Base-by-base conservation (phyloP, 2,329 filamentous ascomycete species). In the Penicillium sp. region DNA sequence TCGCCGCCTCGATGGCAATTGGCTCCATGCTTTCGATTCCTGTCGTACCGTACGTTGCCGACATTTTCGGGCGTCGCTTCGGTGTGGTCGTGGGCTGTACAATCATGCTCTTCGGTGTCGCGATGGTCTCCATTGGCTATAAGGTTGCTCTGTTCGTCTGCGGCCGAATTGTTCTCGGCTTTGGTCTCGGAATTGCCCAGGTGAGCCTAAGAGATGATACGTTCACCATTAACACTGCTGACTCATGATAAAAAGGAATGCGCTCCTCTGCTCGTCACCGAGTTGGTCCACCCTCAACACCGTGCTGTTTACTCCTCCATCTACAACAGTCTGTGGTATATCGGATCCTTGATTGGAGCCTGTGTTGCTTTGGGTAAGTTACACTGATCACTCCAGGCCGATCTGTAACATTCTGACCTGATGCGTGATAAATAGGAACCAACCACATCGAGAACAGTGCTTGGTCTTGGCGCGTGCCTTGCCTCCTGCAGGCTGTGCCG, bases 401-500 rank as follows among this genome's bases (percentile, higher is more conserved):
- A 26, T 74, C 39, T 46, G 61, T 12, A 9, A 33, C 18, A 6
- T 24, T 38, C 70, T 54, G 60, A 45, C 33, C 33, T 38, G 25
- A 18, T 25, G 35, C n/a, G n/a, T 29, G 9, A 29, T n/a, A 9
- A 43, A 33, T 12, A 43, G 40, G 40, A 43, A 43, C 40, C 4
- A 43, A 43, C 29, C 40, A 43, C 40, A 43, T 43, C 7, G 5
- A 13, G 3, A 13, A 13, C 40, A 43, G 51, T 36, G 53, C 72
- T 52, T 74, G 67, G 59, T 64, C 72, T 3, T 83, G 81, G 80
- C 70, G 81, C 4, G 83, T 85, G 47, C 81, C 80, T 0, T 76
- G 84, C 45, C 79, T 80, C 0, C 82, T 84, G 59, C 82, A 85
- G 58, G 83, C 83, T 28, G 62, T 82, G 0, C 80, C 80, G 12